Evolutionary conservation across 2,329 filamentous ascomycete species (phyloP), one percentile per base, ranked within the genome.

Genomic region (Dactylellina haptotyla): DNA sequence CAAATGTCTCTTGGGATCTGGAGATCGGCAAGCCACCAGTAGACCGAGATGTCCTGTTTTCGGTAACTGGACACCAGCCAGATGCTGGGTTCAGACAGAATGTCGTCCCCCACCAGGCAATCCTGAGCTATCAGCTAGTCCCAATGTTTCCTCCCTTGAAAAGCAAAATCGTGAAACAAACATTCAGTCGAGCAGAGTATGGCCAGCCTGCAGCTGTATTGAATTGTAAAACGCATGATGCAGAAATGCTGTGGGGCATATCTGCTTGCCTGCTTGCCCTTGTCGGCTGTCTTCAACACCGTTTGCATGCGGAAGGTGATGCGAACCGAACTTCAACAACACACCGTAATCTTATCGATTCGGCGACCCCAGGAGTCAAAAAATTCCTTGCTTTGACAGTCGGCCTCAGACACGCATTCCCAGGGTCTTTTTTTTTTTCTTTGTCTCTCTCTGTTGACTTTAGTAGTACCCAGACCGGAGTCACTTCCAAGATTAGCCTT

Each of bases 231-330:
- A 54, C 61, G 69, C 69, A 73, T 66, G 59, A 73, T 73, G 61
- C 61, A 64, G 59, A 45, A 39, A 26, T 41, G 18, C 54, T 34
- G 53, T 67, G 62, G 51, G 62, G 51, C 41, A 28, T 23, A 39
- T 56, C 51, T n/a, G 41, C 14, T 3, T 20, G 10, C 46, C 45
- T 51, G 62, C 30, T 41, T 28, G 23, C 5, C 10, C 43, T 45
- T 48, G 26, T 56, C 57, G 50, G 32, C 43, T 18, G 6, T 32
- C 32, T 12, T 16, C 28, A 53, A 14, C 53, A 53, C 56, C 69
- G 54, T 65, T 73, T 73, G 61, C 62, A 64, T 65, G 54, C 69
- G 69, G 69, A 73, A 73, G 64, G 64, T 56, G 50, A 58, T 69
- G 54, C 54, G 64, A 69, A 69, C 46, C 54, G n/a, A 39, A 59